A percentile compares a stretch with the other conserved stretches of the same genome.
Conservation (phyloP, 768 basidiomycete genomes). For the Boletellus ananiceps region DNA sequence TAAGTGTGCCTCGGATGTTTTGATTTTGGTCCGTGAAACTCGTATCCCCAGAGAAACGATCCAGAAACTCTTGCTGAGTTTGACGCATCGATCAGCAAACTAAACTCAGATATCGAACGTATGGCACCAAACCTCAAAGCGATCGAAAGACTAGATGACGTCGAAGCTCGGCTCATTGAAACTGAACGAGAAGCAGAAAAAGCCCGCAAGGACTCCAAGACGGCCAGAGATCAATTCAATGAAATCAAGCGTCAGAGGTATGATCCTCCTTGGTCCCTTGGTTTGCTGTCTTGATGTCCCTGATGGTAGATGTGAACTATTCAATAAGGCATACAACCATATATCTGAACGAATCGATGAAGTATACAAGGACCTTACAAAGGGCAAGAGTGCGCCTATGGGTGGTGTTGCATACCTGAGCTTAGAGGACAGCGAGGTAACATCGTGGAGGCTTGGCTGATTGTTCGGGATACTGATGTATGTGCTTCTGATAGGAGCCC, state of each 20-base stretch:
- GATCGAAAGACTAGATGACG: conserved; percentile 83
- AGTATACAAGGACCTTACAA: conserved; percentile 97
- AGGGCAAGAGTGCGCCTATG: conserved; percentile 88
- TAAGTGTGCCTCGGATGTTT: conserved; percentile 26
- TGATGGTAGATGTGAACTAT: conserved; percentile 59
- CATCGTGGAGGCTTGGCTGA: conserved; percentile 27
- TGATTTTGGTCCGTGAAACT: neutral
- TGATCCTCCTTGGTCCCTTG: conserved; percentile 8
- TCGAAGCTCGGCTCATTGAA: conserved; percentile 77
- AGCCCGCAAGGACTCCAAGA: conserved; percentile 84
- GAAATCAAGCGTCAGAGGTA: conserved; percentile 81
- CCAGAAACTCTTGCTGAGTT: conserved; percentile 64
- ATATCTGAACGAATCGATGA: conserved; percentile 92
- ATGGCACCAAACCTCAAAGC: conserved; percentile 98
- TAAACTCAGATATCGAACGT: conserved; percentile 77
- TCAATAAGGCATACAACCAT: conserved; percentile 94
- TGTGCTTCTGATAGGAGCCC: conserved; percentile 54
- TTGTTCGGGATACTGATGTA: conserved; percentile 1
- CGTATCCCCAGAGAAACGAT: conserved; percentile 47
- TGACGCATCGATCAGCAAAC: conserved; percentile 65
- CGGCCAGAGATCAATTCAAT: conserved; percentile 88
- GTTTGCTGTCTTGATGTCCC: conserved; percentile 1
- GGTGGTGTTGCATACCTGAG: conserved; percentile 96
- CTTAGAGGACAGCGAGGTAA: conserved; percentile 91
- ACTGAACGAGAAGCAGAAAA: conserved; percentile 93